phyloP scores from a whole-genome alignment of 768 basidiomycete species.

The Dioszegia hungarica region DNA sequence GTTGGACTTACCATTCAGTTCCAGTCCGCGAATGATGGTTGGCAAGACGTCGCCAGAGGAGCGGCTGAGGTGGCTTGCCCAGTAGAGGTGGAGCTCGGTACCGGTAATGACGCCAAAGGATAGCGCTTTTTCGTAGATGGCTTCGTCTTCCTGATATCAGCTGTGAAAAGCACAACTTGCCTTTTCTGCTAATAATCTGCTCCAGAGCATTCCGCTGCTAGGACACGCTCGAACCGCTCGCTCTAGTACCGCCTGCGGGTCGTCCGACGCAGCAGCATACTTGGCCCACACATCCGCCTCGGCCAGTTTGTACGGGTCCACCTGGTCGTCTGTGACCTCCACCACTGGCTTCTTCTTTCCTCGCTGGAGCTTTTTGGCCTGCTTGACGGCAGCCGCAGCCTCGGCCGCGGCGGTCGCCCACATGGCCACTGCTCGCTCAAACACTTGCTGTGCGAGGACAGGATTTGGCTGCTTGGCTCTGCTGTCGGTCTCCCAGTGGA shows the following conservation, averaged over 20 bases:
- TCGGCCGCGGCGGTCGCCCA: slow-evolving; percentile 11
- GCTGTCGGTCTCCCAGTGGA: slow-evolving; percentile 34
- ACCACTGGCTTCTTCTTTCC: background rate
- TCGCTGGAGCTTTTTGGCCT: slow-evolving; percentile 8
- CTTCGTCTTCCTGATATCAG: slow-evolving; percentile 17
- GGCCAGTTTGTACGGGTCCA: slow-evolving; percentile 25
- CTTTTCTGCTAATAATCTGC: slow-evolving; percentile 10
- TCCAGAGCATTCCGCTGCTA: slow-evolving; percentile 31
- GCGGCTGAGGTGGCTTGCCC: slow-evolving; percentile 22
- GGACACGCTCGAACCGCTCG: slow-evolving; percentile 41
- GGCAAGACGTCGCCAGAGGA: slow-evolving; percentile 15
- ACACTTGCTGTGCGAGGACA: slow-evolving; percentile 16
- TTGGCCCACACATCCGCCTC: slow-evolving; percentile 37
- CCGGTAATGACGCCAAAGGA: background rate
- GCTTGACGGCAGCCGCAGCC: background rate
- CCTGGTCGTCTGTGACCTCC: slow-evolving; percentile 6
- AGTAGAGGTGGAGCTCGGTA: slow-evolving; percentile 18
- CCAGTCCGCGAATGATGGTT: slow-evolving; percentile 26
- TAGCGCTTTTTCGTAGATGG: slow-evolving; percentile 8
- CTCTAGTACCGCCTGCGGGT: background rate
- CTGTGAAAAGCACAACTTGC: slow-evolving; percentile 14
- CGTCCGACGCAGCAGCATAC: slow-evolving; percentile 35
- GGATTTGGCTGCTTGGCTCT: slow-evolving; percentile 22
- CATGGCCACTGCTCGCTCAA: slow-evolving; percentile 24
- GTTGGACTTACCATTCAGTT: slow-evolving; percentile 19